Conservation (phyloP, 495 filamentous ascomycete genomes). For the Neurospora sp. region DNA sequence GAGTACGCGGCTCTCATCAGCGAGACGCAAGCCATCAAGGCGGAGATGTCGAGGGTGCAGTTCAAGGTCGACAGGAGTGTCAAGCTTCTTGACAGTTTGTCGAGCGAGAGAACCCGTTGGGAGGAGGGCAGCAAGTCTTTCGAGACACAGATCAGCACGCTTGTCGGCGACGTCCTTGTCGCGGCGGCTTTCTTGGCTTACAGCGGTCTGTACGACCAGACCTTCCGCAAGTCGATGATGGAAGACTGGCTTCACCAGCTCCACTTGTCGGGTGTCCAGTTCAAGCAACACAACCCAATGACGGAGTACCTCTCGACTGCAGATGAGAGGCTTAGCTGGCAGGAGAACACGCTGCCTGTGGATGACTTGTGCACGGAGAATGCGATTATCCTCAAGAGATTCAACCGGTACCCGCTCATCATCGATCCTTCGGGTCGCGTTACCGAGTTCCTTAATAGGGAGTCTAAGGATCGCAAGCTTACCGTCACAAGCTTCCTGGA, state of each 20-base stretch:
- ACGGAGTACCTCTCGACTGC: conserved; percentile 96
- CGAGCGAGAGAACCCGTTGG: conserved; percentile 87
- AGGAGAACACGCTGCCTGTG: conserved; percentile 89
- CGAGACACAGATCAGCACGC: conserved; percentile 91
- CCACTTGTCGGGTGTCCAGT: conserved; percentile 76
- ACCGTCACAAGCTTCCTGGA: conserved; percentile 98
- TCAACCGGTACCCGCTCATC: conserved; percentile 96
- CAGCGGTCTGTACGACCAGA: conserved; percentile 93
- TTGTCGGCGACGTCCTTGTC: conserved; percentile 90
- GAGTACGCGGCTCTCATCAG: conserved; percentile 96
- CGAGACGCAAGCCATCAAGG: conserved; percentile 93
- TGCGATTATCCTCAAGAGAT: conserved; percentile 90
- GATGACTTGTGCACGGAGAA: conserved; percentile 99
- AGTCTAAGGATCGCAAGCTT: conserved; percentile 85
- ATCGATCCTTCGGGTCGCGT: conserved; percentile 94
- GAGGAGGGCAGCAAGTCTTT: conserved; percentile 96
- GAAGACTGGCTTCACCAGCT: conserved; percentile 96
- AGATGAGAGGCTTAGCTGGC: conserved; percentile 90
- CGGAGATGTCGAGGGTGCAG: conserved; percentile 90
- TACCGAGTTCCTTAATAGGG: conserved; percentile 87
- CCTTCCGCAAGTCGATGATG: conserved; percentile 92
- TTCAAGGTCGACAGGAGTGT: conserved; percentile 97
- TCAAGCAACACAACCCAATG: conserved; percentile 87
- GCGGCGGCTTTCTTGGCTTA: conserved; percentile 98
- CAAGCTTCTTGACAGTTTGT: conserved; percentile 84